These are phyloP conservation scores for Kurtzmaniella fragi DNA, from an alignment of 805 yeast genomes.

Conservation along the genomic window DNA sequence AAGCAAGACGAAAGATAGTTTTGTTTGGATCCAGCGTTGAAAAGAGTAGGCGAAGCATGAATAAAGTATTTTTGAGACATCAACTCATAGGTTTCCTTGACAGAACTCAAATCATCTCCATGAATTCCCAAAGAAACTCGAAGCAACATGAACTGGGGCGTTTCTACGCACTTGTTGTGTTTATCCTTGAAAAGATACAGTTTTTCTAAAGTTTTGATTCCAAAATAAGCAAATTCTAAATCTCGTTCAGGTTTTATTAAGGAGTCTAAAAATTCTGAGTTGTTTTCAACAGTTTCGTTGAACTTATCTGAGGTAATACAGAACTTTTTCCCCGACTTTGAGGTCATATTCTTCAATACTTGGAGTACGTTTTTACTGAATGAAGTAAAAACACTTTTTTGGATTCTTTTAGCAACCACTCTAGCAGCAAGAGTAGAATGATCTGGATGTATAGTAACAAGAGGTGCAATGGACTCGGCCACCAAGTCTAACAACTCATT, in stretches of 20 bases:
- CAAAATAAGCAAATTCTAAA: conserved; percentile 75
- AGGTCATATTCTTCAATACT: conserved; percentile 8
- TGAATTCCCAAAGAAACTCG: conserved; percentile 93
- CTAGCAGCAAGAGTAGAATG: conserved; percentile 33
- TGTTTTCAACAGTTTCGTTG: conserved; percentile 54
- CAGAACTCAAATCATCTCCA: conserved; percentile 57
- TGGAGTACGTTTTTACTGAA: conserved; percentile 24
- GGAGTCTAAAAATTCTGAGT: conserved; percentile 63
- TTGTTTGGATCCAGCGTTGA: conserved; percentile 85
- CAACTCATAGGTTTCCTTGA: conserved; percentile 74
- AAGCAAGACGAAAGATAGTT: conserved; percentile 91
- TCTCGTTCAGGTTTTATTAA: conserved; percentile 78
- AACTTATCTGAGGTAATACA: conserved; percentile 72
- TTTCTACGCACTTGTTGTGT: conserved; percentile 56
- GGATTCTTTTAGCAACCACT: conserved; percentile 27
- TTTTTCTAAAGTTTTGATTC: conserved; percentile 86
- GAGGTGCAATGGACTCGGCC: conserved; percentile 30
- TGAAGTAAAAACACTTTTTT: conserved; percentile 10
- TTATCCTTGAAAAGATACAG: conserved; percentile 61
- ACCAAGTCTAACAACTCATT: conserved; percentile 22
- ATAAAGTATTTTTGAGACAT: conserved; percentile 87
- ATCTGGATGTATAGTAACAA: conserved; percentile 30
- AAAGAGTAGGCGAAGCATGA: conserved; percentile 93
- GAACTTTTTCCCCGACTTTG: conserved; percentile 6
- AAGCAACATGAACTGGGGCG: conserved; percentile 87